Evolutionary conservation across 2,329 filamentous ascomycete genomes (phyloP).

Genomic region (Apiospora marii): DNA sequence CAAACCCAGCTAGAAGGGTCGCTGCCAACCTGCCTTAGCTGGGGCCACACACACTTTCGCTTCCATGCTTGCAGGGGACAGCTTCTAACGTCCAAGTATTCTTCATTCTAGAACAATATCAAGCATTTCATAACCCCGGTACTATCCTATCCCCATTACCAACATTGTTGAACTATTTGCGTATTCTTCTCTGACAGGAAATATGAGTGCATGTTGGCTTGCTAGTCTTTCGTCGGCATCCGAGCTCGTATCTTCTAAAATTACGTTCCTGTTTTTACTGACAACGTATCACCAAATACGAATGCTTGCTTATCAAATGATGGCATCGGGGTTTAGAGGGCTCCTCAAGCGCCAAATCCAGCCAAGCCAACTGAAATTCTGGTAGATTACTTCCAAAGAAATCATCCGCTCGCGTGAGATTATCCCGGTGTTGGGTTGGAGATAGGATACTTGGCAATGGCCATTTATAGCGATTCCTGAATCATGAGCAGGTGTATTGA

Average conservation of each 20-base stretch:
- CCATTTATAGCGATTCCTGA: background rate
- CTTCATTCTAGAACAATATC: background rate
- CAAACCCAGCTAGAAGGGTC: conserved; percentile 10
- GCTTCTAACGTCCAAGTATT: background rate
- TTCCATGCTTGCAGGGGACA: background rate
- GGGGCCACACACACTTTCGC: background rate
- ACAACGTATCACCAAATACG: too few relatives aligned
- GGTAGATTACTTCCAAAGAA: background rate
- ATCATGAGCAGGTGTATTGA: background rate
- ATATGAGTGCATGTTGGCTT: too few relatives aligned
- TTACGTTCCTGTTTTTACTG: too few relatives aligned
- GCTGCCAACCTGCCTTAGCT: conserved; percentile 1
- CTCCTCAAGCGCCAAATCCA: background rate
- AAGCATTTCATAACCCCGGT: too few relatives aligned
- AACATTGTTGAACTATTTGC: too few relatives aligned
- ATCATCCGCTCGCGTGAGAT: background rate
- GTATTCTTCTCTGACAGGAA: too few relatives aligned
- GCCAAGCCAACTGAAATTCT: too few relatives aligned
- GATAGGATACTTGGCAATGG: background rate
- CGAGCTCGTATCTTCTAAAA: too few relatives aligned
- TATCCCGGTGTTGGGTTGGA: background rate
- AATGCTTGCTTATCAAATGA: background rate
- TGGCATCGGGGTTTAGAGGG: background rate
- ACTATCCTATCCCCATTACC: too few relatives aligned
- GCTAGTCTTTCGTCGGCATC: too few relatives aligned